These are phyloP conservation scores for Mycena maculata DNA, from an alignment of 768 basidiomycete species.

Conservation along the genomic window DNA sequence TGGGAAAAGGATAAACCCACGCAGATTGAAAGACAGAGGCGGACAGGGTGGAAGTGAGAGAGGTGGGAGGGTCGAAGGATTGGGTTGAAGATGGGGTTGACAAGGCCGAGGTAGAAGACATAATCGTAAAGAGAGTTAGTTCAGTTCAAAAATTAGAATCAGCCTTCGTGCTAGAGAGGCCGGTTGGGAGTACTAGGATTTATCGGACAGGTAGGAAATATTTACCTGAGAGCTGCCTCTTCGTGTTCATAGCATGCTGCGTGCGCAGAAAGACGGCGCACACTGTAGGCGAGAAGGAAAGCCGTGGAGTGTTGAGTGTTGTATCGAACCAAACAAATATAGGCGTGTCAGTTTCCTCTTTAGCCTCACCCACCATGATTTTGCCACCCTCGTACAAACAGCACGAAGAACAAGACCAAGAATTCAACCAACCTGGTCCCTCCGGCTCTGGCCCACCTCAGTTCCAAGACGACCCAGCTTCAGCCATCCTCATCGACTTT, in stretches of 20 bases:
- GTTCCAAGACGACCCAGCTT: slow-evolving; percentile 24
- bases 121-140: no score
- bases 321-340: no score
- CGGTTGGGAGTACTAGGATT: no score
- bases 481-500: slow-evolving; percentile 27
- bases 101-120: no score
- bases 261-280: background rate
- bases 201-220: no score
- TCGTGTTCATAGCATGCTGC: slow-evolving; percentile 24
- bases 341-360: no score
- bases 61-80: no score
- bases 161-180: no score
- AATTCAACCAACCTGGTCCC: background rate
- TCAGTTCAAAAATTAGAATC: no score
- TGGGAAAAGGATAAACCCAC: background rate
- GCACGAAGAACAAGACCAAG: background rate
- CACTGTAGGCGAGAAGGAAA: background rate
- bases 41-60: background rate
- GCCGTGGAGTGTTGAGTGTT: background rate
- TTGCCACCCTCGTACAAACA: slow-evolving; percentile 10
- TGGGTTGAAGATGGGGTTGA: no score
- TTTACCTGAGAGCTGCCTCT: slow-evolving; percentile 15
- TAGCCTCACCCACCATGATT: slow-evolving; percentile 12
- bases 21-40: background rate
- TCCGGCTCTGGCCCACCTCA: slow-evolving; percentile 19